Conservation (phyloP, 31 red algal species). For the Bonnemaisonia californica region DNA sequence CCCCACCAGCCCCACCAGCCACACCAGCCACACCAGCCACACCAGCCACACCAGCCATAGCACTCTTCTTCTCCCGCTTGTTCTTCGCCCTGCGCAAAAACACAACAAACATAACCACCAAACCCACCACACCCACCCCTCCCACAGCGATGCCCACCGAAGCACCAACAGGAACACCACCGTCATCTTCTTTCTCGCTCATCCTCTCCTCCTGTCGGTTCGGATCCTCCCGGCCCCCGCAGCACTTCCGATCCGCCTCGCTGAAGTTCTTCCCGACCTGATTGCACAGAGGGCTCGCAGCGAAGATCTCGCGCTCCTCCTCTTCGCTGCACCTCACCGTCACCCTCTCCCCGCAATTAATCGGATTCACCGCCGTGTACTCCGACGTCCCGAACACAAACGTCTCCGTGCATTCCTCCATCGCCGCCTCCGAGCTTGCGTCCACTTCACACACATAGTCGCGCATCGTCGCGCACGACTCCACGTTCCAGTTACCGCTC, state of each 20-base stretch:
- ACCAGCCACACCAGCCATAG: too few relatives aligned
- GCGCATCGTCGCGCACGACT: conserved; percentile 16
- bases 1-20: too few relatives aligned
- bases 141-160: background rate
- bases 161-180: background rate
- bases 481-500: conserved; percentile 31
- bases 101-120: background rate
- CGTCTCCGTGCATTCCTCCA: background rate
- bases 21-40: too few relatives aligned
- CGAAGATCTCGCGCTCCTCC: background rate
- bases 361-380: background rate
- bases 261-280: background rate
- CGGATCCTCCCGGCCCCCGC: conserved; percentile 25
- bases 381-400: background rate
- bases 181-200: background rate
- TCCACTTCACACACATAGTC: conserved; percentile 16
- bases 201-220: background rate
- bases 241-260: conserved; percentile 25
- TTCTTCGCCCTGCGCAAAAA: background rate
- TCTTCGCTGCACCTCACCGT: conserved; percentile 14
- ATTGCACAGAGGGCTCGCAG: conserved; percentile 24
- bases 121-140: background rate
- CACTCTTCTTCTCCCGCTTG: background rate
- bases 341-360: background rate
- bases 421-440: background rate